Percentiles rank a stretch among this genome's conserved stretches.
Evolutionary conservation across 306 rosid genomes (phyloP).

Genomic region (Citrullus colocynthis): DNA sequence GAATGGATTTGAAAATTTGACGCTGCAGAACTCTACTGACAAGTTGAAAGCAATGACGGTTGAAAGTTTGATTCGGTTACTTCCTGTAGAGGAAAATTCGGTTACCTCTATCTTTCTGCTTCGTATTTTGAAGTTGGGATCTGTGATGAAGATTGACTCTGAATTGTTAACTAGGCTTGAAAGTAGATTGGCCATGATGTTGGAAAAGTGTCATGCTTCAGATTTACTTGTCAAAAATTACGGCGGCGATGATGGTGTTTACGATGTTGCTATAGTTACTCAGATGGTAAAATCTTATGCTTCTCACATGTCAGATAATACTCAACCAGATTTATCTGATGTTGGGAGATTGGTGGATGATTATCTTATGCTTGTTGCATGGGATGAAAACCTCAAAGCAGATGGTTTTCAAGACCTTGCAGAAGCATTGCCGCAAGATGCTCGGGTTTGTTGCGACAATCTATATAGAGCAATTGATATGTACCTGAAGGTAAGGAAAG

Average conservation of each 20-base stretch:
- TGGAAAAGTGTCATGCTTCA: conserved; percentile 36
- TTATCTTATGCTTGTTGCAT: conserved; percentile 50
- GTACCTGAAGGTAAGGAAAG: conserved; percentile 23
- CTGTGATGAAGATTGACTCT: conserved; percentile 27
- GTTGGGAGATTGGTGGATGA: conserved; percentile 66
- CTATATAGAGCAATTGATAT: conserved; percentile 26
- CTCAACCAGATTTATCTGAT: conserved; percentile 23
- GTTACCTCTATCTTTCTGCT: conserved; percentile 59
- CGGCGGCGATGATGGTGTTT: conserved; percentile 23
- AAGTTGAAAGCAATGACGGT: conserved; percentile 34
- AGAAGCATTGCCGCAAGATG: conserved; percentile 24
- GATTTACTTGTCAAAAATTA: conserved; percentile 54
- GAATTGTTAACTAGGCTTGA: conserved; percentile 31
- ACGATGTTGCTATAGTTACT: conserved; percentile 39
- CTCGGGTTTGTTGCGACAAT: conserved; percentile 22
- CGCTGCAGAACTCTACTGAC: conserved; percentile 11
- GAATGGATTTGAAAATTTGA: conserved; percentile 20
- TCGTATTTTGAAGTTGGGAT: conserved; percentile 48
- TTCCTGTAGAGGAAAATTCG: conserved; percentile 52
- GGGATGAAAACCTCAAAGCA: conserved; percentile 41
- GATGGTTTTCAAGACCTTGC: conserved; percentile 40
- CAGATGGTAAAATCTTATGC: conserved; percentile 40
- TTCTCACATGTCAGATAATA: conserved; percentile 14
- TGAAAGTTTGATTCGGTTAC: conserved; percentile 51
- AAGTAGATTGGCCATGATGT: conserved; percentile 37